These are phyloP conservation scores for Penicillium antarcticum DNA, from an alignment of 495 filamentous ascomycete species.

Conservation along the genomic window DNA sequence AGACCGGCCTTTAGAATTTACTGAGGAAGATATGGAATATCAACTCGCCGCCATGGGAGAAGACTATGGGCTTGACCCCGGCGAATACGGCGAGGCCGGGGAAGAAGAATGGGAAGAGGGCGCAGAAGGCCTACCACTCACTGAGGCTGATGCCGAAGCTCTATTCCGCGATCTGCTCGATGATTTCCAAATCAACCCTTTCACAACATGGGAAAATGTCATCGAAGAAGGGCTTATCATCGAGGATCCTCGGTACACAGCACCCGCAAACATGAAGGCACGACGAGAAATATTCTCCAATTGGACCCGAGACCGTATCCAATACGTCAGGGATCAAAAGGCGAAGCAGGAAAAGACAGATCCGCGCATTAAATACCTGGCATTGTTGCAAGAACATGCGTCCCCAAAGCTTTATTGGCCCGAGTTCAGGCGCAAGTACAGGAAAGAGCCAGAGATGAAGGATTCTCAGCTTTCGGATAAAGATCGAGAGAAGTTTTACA, in stretches of 20 bases:
- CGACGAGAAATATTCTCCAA: conserved; percentile 77
- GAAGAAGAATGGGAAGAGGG: conserved; percentile 68
- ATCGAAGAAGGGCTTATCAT: conserved; percentile 79
- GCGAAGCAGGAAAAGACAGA: conserved; percentile 79
- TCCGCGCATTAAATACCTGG: conserved; percentile 78
- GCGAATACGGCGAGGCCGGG: conserved; percentile 65
- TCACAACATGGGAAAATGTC: conserved; percentile 85
- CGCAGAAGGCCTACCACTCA: conserved; percentile 63
- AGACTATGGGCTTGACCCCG: conserved; percentile 67
- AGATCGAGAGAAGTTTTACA: conserved; percentile 86
- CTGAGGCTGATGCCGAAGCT: conserved; percentile 62
- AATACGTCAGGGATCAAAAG: conserved; percentile 64
- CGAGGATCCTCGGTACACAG: conserved; percentile 81
- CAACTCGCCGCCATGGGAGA: conserved; percentile 86
- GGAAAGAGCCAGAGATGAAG: conserved; percentile 77
- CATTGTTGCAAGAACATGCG: conserved; percentile 75
- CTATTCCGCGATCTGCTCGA: conserved; percentile 84
- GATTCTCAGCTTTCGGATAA: conserved; percentile 74
- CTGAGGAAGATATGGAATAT: conserved; percentile 91
- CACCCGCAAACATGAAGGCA: conserved; percentile 72
- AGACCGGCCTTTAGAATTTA: conserved; percentile 74
- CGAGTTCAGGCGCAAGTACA: conserved; percentile 90
- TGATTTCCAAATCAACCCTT: conserved; percentile 80
- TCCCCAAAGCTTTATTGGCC: conserved; percentile 94
- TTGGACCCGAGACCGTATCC: conserved; percentile 75